Percentiles rank a stretch among this genome's conserved stretches.
Conservation (phyloP, 2,329 filamentous ascomycete genomes). For the Amauroascus verrucosus region DNA sequence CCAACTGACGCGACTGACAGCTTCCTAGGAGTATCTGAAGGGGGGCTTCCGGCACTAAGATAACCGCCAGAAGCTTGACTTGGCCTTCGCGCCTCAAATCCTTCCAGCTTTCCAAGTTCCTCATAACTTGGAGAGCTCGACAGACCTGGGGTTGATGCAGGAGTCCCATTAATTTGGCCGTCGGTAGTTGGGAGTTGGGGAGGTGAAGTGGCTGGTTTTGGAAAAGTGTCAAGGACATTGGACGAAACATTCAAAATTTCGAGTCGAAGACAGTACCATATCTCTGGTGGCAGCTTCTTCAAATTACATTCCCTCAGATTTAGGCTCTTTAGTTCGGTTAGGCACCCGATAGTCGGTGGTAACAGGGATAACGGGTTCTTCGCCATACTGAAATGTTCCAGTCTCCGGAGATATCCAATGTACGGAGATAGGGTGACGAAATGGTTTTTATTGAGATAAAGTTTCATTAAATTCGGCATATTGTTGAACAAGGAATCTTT, state of each 20-base stretch:
- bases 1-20: conserved; percentile 75
- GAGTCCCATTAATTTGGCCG: conserved; percentile 28
- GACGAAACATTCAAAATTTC: conserved; percentile 92
- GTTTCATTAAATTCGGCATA: conserved; percentile 73
- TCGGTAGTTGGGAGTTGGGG: conserved; percentile 48
- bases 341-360: conserved; percentile 76
- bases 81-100: conserved; percentile 57
- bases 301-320: conserved; percentile 93
- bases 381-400: conserved; percentile 89
- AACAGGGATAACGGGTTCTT: conserved; percentile 79
- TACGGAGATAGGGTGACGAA: conserved; percentile 81
- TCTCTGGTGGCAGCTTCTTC: conserved; percentile 72
- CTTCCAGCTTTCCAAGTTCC: conserved; percentile 59
- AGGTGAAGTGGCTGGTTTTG: conserved; percentile 62
- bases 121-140: conserved; percentile 63
- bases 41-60: conserved; percentile 65
- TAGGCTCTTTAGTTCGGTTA: conserved; percentile 72
- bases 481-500: conserved; percentile 78
- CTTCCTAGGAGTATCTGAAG: conserved; percentile 57
- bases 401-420: conserved; percentile 67
- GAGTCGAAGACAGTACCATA: conserved; percentile 90
- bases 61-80: conserved; percentile 73
- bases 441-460: conserved; percentile 89
- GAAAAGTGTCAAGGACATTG: conserved; percentile 82
- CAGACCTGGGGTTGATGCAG: conserved; percentile 38